Conservation (phyloP, 495 filamentous ascomycete genomes). For the Daldinia concentrica region DNA sequence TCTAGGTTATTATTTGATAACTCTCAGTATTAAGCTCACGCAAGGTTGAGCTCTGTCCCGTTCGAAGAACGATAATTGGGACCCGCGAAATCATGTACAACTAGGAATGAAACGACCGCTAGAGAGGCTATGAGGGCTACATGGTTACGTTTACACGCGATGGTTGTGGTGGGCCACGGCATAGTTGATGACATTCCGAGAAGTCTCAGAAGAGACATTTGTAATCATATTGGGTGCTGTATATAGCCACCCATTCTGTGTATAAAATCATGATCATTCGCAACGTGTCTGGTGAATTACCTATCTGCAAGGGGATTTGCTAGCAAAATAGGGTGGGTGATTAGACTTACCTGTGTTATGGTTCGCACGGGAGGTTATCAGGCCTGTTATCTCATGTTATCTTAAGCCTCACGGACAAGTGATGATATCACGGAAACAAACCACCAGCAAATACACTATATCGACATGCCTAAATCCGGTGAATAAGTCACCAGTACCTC, state of each 20-base stretch:
- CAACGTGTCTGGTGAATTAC: not conserved
- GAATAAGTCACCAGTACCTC: too few species aligned
- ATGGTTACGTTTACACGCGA: slow-evolving; percentile 36
- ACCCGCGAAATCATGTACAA: slow-evolving; percentile 42
- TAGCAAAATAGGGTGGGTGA: not conserved
- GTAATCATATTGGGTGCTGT: slow-evolving; percentile 45
- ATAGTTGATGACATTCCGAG: slow-evolving; percentile 30
- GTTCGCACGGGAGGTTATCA: too few species aligned
- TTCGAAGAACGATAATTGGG: slow-evolving; percentile 23
- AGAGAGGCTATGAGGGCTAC: slow-evolving; percentile 39
- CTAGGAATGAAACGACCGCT: slow-evolving; percentile 40
- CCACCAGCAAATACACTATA: too few species aligned
- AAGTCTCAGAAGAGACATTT: slow-evolving; percentile 31
- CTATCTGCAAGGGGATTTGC: not conserved
- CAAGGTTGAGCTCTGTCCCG: slow-evolving; percentile 22
- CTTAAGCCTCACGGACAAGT: too few species aligned
- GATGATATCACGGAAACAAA: too few species aligned
- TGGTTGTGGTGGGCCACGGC: slow-evolving; percentile 30
- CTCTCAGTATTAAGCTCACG: slow-evolving; percentile 18
- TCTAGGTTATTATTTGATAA: slow-evolving; percentile 22
- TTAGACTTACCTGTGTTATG: too few species aligned
- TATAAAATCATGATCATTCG: slow-evolving; percentile 35
- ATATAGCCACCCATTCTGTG: slow-evolving; percentile 42
- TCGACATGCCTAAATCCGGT: too few species aligned
- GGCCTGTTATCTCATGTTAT: too few species aligned